Evolutionary conservation across 139 green algal species (phyloP).

Genomic region (Yamagishiella unicocca): DNA sequence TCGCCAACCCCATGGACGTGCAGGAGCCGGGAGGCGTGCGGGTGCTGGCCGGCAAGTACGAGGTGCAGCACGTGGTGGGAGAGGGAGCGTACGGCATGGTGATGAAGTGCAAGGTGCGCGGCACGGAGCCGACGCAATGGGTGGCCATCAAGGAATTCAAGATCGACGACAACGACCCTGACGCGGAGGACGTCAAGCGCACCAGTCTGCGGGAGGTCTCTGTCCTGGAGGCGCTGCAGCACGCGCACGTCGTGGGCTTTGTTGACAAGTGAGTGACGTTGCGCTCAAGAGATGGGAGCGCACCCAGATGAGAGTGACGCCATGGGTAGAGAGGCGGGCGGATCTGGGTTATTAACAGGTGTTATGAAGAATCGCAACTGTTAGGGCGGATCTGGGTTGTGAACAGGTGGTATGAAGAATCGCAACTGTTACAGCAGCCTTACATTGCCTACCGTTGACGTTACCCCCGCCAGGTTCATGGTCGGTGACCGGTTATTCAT

Average conservation of each 20-base stretch:
- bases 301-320: too few relatives aligned
- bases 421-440: too few relatives aligned
- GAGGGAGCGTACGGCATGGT: slow-evolving; percentile 92
- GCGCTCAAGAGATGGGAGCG: too few relatives aligned
- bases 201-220: slow-evolving; percentile 66
- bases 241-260: slow-evolving; percentile 69
- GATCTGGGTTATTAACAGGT: too few relatives aligned
- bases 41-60: slow-evolving; percentile 60
- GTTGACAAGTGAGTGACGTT: slow-evolving; percentile 63
- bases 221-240: slow-evolving; percentile 59
- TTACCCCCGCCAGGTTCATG: slow-evolving; percentile 58
- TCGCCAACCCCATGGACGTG: slow-evolving; percentile 20
- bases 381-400: too few relatives aligned
- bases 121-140: slow-evolving; percentile 46
- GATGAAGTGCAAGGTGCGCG: slow-evolving; percentile 79
- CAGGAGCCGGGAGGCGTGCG: slow-evolving; percentile 58
- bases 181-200: slow-evolving; percentile 74
- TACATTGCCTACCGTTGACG: too few relatives aligned
- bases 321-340: too few relatives aligned
- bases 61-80: slow-evolving; percentile 75
- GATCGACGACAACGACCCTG: slow-evolving; percentile 69
- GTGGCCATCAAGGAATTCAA: slow-evolving; percentile 96
- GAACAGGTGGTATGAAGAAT: too few relatives aligned
- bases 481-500: slow-evolving; percentile 72
- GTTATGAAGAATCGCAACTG: too few relatives aligned